phyloP scores from a whole-genome alignment of 495 filamentous ascomycete species.

The Alectoria sarmentosa region DNA sequence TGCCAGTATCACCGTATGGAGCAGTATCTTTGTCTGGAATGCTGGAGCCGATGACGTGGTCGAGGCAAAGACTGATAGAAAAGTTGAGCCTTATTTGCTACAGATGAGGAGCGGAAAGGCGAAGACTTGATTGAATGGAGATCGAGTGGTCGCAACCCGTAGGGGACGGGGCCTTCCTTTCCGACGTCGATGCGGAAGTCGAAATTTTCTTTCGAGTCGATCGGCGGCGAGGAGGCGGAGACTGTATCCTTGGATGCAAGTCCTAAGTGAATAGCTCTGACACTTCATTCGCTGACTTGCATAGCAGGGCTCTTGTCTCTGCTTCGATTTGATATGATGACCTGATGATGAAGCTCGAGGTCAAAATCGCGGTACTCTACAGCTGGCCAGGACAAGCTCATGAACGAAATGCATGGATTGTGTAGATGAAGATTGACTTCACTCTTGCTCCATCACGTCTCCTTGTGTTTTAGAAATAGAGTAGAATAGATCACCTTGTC shows the following conservation, averaged over 20 bases:
- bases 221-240: slow-evolving; percentile 61
- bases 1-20: slow-evolving; percentile 55
- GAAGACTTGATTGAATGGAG: slow-evolving; percentile 57
- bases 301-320: neutral
- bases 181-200: slow-evolving; percentile 46
- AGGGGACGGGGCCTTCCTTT: slow-evolving; percentile 23
- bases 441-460: neutral
- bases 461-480: too few relatives aligned
- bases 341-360: neutral
- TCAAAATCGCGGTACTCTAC: neutral
- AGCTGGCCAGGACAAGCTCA: neutral
- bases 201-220: slow-evolving; percentile 50
- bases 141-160: slow-evolving; percentile 68
- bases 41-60: too few relatives aligned
- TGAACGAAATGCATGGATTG: neutral
- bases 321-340: neutral
- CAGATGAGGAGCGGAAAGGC: neutral
- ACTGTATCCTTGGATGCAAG: slow-evolving; percentile 56
- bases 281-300: neutral
- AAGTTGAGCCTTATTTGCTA: neutral
- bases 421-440: neutral
- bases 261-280: neutral
- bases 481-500: too few relatives aligned
- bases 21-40: slow-evolving; percentile 65
- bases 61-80: slow-evolving; percentile 46